A percentile compares a stretch with the other conserved stretches of the same genome.
Evolutionary conservation across 495 filamentous ascomycete genomes (phyloP).

Genomic region (Pyronema omphalodes): DNA sequence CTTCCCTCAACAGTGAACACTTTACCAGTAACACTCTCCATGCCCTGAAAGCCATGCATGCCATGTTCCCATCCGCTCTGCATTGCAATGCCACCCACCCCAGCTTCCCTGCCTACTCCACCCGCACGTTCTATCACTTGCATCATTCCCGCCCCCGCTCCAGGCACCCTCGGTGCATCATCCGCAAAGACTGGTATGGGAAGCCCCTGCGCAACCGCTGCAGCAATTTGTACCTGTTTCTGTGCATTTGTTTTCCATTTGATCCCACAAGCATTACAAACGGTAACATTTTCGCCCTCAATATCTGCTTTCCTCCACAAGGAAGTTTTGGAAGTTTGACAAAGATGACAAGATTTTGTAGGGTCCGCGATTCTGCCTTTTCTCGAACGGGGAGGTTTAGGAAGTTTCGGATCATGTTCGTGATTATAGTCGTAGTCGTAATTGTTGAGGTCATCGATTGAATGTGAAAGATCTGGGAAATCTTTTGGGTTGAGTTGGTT

Average conservation of each 20-base stretch:
- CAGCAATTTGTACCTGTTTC: constrained; percentile 15
- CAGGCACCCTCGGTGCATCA: background rate
- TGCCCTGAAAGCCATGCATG: background rate
- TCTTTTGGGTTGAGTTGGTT: background rate
- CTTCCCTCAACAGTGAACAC: background rate
- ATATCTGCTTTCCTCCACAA: constrained; percentile 24
- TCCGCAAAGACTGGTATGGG: background rate
- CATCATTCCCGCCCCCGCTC: background rate
- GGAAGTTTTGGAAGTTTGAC: constrained; percentile 21
- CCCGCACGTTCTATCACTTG: background rate
- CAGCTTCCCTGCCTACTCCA: background rate
- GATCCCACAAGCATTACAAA: constrained; percentile 24
- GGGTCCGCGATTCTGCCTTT: constrained; percentile 24
- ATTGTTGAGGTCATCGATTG: no score
- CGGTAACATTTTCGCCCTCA: constrained; percentile 22
- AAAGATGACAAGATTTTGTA: constrained; percentile 22
- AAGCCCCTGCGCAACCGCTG: background rate
- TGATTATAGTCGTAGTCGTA: no score
- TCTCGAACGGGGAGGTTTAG: constrained; percentile 20
- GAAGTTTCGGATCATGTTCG: constrained; percentile 3
- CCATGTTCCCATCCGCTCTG: no score
- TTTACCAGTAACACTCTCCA: background rate
- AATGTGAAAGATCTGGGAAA: background rate
- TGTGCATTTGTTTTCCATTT: constrained; percentile 24
- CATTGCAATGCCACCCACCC: background rate